Base-by-base conservation (phyloP, 2,329 filamentous ascomycete species). In the Botrytis tulipae region DNA sequence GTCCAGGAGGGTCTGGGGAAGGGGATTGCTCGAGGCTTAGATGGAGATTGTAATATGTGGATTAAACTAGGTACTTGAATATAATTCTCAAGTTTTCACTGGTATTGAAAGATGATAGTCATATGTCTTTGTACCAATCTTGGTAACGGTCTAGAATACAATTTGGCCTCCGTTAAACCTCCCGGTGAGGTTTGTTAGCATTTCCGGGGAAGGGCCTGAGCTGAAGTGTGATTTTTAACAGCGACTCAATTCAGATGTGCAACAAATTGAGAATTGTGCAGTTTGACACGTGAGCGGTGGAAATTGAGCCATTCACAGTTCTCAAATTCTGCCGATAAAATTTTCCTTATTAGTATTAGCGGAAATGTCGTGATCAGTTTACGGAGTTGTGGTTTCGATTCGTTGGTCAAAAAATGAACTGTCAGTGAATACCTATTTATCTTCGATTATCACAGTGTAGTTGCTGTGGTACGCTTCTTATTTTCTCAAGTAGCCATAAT, bases 291-390 rank as follows among this genome's bases (percentile, higher is more conserved):
- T 57, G 51, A 18, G 51, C 51, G 51, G 51, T 57, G n/a, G 0
- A 18, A 18, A 4, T 8, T 0, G 3, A 9, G 14, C 51, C 7
- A 18, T 32, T 9, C 14, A 57, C 2, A 6, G 0, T 8, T 29
- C 8, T 18, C n/a, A 9, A 54, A 57, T 57, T 57, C 5, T 57
- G 51, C 51, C n/a, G 3, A 9, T 32, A 3, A 18, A 1, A 5
- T 8, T 3, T 57, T 18, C 14, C 6, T 57, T 29, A 18, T 29
- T 57, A 18, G 51, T 29, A 18, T 57, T 18, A 57, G 51, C 51
- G 51, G 1, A 6, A 57, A 29, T 32, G n/a, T 57, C 51, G n/a
- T 57, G 51, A n/a, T 54, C 48, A n/a, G 5, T 16, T n/a, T 54
- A 32, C 51, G 29, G n/a, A 29, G 51, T 29, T 57, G n/a, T 57